Base-by-base conservation (phyloP, 2,329 filamentous ascomycete genomes). In the Sordariomycetes sp. region DNA sequence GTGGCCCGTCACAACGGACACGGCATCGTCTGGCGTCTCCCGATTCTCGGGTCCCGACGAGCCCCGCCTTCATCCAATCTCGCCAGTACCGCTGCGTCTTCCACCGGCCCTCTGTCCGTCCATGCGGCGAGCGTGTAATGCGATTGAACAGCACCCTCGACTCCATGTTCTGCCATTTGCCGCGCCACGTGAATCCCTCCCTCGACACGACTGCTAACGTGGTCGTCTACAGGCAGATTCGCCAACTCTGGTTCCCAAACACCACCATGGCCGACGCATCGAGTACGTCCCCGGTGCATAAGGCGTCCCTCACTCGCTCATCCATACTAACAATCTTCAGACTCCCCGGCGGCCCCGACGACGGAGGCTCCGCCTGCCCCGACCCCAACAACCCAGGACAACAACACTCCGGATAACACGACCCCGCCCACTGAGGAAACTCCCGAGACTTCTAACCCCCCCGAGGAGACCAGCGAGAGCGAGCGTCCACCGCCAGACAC, bases 141-240 rank as follows among this genome's bases (percentile, higher is more conserved):
- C 20, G 45, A 50, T 22, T 8, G 22, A 12, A 50, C 12, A 50
- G 20, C 22, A 50, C 45, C 22, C 24, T 7, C n/a, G 15, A 45
- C 8, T 13, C 28, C 28, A 45, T 45, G 39, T 45, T 45, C 39
- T 17, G 39, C 39, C 39, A 15, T 17, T 45, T 17, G 13, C 39
- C 10, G 39, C 39, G 39, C 39, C 39, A 17, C 17, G 3, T 45
- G 10, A 17, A 45, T 15, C 39, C 39, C 7, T n/a, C 6, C 15
- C 39, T 17, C n/a, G 39, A 45, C 39, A 45, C 45, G 20, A 10
- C 58, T 63, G 63, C 70, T 74, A 65, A 74, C 65, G 70, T 66
- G 64, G 60, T 66, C 55, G 62, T 66, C 60, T 54, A 62, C 58
- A 72, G 68, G 59, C 68, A 66, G 58, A 53, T 64, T 10, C 51